phyloP scores from a whole-genome alignment of 2,329 filamentous ascomycete genomes.

The Ceratocystiopsis sp. region DNA sequence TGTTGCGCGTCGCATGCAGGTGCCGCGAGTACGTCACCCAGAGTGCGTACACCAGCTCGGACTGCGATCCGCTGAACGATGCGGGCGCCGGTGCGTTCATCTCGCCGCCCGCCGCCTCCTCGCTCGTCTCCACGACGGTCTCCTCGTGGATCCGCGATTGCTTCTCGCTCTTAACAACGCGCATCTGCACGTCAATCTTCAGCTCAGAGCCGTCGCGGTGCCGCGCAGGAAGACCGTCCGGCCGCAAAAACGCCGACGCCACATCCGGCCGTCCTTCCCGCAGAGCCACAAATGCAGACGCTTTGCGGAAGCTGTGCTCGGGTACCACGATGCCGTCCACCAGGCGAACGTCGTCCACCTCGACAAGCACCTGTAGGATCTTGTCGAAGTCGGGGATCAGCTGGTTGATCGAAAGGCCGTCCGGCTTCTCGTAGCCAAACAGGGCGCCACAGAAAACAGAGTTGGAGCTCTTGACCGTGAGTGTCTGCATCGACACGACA shows the following conservation, averaged over 20 bases:
- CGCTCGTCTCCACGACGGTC: constrained; percentile 45
- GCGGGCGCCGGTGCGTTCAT: constrained; percentile 14
- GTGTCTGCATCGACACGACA: constrained; percentile 62
- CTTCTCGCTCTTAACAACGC: constrained; percentile 81
- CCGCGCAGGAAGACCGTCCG: constrained; percentile 67
- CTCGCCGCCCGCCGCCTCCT: constrained; percentile 18
- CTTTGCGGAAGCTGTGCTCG: constrained; percentile 86
- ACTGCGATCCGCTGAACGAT: constrained; percentile 32
- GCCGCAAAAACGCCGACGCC: constrained; percentile 61
- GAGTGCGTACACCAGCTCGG: constrained; percentile 79
- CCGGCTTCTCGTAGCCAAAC: constrained; percentile 74
- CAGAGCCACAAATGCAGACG: constrained; percentile 66
- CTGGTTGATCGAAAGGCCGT: constrained; percentile 62
- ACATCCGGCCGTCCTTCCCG: constrained; percentile 70
- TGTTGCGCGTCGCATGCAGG: constrained; percentile 56
- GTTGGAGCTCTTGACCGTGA: constrained; percentile 83
- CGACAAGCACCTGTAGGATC: constrained; percentile 61
- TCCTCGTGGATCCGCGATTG: constrained; percentile 42
- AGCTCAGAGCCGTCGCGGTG: constrained; percentile 86
- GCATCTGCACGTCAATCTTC: constrained; percentile 90
- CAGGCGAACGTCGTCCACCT: constrained; percentile 71
- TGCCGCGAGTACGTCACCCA: constrained; percentile 97
- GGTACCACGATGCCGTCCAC: constrained; percentile 93
- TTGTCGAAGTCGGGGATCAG: constrained; percentile 79
- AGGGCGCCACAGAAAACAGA: constrained; percentile 84